Evolutionary conservation across 2,329 filamentous ascomycete species (phyloP).

Genomic region (Ceratocystis ficicola): DNA sequence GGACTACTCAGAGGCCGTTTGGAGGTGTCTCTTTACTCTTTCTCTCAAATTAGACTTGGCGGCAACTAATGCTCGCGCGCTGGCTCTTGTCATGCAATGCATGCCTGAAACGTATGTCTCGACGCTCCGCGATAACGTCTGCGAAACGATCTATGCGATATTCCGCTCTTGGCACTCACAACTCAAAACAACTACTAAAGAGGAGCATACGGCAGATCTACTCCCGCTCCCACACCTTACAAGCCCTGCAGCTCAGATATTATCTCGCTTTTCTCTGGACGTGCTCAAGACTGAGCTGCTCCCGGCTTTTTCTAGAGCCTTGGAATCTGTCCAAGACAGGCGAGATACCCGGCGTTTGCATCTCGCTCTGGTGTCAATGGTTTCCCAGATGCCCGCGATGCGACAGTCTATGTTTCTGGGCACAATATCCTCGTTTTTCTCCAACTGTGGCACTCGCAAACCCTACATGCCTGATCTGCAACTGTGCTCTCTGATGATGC

Average conservation of each 20-base stretch:
- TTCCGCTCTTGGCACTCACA: neutral
- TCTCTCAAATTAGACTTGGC: conserved; percentile 16
- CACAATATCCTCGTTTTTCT: conserved; percentile 21
- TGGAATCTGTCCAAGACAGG: neutral
- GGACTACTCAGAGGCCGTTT: conserved; percentile 19
- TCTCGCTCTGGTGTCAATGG: conserved; percentile 23
- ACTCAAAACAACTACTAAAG: neutral
- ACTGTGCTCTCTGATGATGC: conserved; percentile 23
- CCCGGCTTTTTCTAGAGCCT: neutral
- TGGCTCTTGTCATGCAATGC: conserved; percentile 14
- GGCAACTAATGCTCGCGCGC: conserved; percentile 10
- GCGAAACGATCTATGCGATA: conserved; percentile 3
- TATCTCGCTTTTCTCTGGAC: conserved; percentile 15
- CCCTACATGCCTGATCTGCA: conserved; percentile 19
- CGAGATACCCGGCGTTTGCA: conserved; percentile 13
- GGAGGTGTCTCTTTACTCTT: conserved; percentile 16
- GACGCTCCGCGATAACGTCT: neutral
- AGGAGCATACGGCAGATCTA: neutral
- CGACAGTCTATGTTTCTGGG: conserved; percentile 23
- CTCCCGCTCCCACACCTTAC: conserved; percentile 20
- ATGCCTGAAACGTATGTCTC: conserved; percentile 13
- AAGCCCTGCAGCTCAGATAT: conserved; percentile 5
- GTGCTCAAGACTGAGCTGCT: neutral
- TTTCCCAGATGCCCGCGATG: conserved; percentile 24
- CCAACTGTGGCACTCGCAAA: neutral